Evolutionary conservation across 148 eudicot species (phyloP), one percentile per base, ranked within the genome.

Genomic region (Suaeda aralocaspica): DNA sequence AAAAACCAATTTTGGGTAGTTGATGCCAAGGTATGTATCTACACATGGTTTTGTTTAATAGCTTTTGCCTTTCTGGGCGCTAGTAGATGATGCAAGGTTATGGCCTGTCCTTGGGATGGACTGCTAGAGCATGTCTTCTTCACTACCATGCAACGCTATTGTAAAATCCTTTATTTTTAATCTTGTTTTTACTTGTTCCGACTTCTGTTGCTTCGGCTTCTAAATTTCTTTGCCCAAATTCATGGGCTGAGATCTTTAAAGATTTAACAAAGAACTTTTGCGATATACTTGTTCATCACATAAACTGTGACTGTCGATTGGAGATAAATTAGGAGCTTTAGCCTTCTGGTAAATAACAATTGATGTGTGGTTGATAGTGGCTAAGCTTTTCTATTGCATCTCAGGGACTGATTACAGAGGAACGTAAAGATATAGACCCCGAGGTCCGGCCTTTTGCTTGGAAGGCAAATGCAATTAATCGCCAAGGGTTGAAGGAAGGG

Each of bases 1-100:
- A 84, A 89, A 74, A 86, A 92, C 74, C 98, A 93, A 81, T 93
- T 93, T 46, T 93, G 96, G 96, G 95, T 93, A 11, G 98, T 93
- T 78, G 98, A 93, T 84, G 98, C 96, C 67, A 82, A 93, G 73
- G 98, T 93, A 59, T 73, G 89, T 58, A n/a, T 36, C 4, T 4
- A 66, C 22, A 73, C 30, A 21, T 49, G 62, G 56, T 11, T 70
- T 21, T 59, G 45, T 28, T 6, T 70, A 9, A 29, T 11, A 56
- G 18, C 26, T 10, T 36, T 36, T 36, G 4, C 41, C 41, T 4
- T 36, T 45, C 26, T 56, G 60, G 31, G 31, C 30, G 6, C 41
- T 45, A 45, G 15, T 45, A 45, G 49, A 45, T 45, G 49, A 10
- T 45, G 49, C 12, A 9, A 45, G 14, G 9, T 15, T 45, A 45